Conservation (phyloP, 2,329 filamentous ascomycete species). For the Pseudofabraea citricarpa region DNA sequence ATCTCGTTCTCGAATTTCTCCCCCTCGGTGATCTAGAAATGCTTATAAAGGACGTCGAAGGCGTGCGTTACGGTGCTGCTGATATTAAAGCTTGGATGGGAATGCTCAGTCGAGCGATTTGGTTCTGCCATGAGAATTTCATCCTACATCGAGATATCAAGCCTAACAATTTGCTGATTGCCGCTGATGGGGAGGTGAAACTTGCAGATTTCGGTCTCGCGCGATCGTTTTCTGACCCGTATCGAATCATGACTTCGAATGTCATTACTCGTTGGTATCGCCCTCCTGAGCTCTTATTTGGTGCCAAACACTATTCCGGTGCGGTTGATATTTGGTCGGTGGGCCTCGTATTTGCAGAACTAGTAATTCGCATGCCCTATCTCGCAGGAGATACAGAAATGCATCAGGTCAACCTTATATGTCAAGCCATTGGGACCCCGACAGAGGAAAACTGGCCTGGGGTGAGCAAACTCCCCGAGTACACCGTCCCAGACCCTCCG, state of each 20-base stretch:
- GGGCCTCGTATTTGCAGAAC: constrained; percentile 87
- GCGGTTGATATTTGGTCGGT: constrained; percentile 94
- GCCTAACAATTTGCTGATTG: constrained; percentile 95
- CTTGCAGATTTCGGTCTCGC: constrained; percentile 97
- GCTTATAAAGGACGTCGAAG: constrained; percentile 79
- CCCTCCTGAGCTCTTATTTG: constrained; percentile 88
- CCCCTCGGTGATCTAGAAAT: constrained; percentile 93
- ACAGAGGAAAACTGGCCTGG: constrained; percentile 95
- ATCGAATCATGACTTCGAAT: constrained; percentile 82
- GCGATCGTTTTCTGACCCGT: constrained; percentile 82
- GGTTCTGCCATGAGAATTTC: constrained; percentile 95
- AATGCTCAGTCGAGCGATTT: constrained; percentile 88
- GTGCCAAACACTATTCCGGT: constrained; percentile 82
- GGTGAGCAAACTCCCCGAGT: constrained; percentile 74
- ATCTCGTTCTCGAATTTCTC: constrained; percentile 89
- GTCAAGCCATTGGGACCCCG: constrained; percentile 80
- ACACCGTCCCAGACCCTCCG: constrained; percentile 58
- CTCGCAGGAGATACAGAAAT: constrained; percentile 81
- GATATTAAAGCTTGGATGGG: constrained; percentile 99
- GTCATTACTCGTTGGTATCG: constrained; percentile 98
- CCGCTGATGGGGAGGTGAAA: constrained; percentile 88
- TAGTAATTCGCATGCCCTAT: constrained; percentile 77
- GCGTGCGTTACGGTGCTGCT: constrained; percentile 74
- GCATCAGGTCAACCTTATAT: constrained; percentile 80
- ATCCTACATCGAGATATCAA: constrained; percentile 98